Conservation (phyloP, 1,284 basidiomycete genomes). For the Ceratobasidium sp. region DNA sequence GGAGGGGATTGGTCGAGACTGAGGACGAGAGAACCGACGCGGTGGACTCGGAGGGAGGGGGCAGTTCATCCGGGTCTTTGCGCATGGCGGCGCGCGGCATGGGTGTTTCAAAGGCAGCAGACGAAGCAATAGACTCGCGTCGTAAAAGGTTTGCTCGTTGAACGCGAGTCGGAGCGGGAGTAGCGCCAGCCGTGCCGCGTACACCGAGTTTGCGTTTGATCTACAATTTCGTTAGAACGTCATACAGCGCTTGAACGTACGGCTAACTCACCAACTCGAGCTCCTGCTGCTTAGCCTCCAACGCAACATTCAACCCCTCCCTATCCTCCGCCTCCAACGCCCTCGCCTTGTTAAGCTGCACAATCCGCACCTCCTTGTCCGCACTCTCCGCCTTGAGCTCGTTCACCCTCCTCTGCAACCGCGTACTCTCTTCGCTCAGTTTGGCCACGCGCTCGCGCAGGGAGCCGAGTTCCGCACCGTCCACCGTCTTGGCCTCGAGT, state of each 20-base stretch:
- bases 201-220: constrained; percentile 78
- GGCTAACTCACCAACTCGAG: constrained; percentile 77
- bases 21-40: constrained; percentile 28
- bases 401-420: constrained; percentile 73
- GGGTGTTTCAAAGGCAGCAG: constrained; percentile 35
- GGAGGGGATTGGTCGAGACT: constrained; percentile 32
- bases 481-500: background rate
- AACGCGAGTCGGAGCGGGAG: constrained; percentile 61
- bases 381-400: constrained; percentile 83
- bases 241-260: constrained; percentile 17
- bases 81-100: constrained; percentile 31
- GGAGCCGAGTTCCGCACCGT: constrained; percentile 1
- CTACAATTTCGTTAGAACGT: constrained; percentile 58
- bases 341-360: constrained; percentile 77
- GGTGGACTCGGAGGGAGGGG: constrained; percentile 19
- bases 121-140: constrained; percentile 35
- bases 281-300: constrained; percentile 92
- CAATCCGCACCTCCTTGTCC: constrained; percentile 82
- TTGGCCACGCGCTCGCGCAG: constrained; percentile 57
- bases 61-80: constrained; percentile 4
- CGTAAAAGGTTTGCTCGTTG: background rate
- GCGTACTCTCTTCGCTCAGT: constrained; percentile 72
- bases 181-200: constrained; percentile 70
- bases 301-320: constrained; percentile 82
- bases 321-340: constrained; percentile 80